Percentiles rank a stretch among this genome's conserved stretches.
These are phyloP conservation scores for Anthoceros angustus DNA, from an alignment of 225 moss, liverwort and hornwort species.

Conservation along the genomic window DNA sequence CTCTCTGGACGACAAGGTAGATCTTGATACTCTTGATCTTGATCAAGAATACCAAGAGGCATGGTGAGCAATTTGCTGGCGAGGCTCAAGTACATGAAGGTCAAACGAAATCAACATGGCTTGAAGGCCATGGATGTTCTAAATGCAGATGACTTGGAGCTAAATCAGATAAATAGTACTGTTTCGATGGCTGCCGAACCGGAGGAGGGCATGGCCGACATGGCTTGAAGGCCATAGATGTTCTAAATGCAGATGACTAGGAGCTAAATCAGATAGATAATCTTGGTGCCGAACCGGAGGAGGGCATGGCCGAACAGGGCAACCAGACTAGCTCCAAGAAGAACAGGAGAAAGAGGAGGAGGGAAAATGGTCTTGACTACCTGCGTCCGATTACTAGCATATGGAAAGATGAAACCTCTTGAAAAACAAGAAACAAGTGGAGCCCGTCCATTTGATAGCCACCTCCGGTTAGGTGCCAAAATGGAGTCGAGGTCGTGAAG, in stretches of 20 bases:
- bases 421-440: background rate
- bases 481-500: background rate
- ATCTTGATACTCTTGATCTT: slow-evolving; percentile 83
- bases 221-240: slow-evolving; percentile 17
- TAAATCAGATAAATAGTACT: slow-evolving; percentile 82
- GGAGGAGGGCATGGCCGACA: slow-evolving; percentile 44
- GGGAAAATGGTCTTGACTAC: background rate
- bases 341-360: background rate
- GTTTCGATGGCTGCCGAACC: slow-evolving; percentile 64
- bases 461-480: too few relatives aligned
- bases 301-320: background rate
- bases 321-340: background rate
- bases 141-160: too few relatives aligned
- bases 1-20: slow-evolving; percentile 60
- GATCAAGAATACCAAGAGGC: slow-evolving; percentile 77
- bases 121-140: slow-evolving; percentile 52
- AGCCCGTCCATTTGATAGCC: too few relatives aligned
- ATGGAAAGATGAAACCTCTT: background rate
- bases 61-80: slow-evolving; percentile 74
- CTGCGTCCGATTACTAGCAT: background rate
- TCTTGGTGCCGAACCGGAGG: background rate
- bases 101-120: slow-evolving; percentile 63
- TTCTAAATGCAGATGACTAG: too few relatives aligned
- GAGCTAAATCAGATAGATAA: too few relatives aligned
- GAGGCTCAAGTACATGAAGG: slow-evolving; percentile 57